phyloP scores from a whole-genome alignment of 306 rosid species.

The Medicago ruthenica region DNA sequence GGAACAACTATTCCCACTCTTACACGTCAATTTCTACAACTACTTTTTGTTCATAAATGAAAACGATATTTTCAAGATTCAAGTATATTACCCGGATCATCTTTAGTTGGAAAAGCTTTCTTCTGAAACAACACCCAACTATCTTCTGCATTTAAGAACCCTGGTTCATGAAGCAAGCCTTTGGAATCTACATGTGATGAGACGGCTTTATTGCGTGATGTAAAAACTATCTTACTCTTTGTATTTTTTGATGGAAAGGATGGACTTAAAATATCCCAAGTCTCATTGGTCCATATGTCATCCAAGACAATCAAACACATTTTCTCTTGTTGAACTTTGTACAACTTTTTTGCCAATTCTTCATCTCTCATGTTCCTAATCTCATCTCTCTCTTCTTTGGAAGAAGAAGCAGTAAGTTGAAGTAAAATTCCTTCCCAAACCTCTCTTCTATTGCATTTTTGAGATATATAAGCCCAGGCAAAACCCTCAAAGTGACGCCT shows the following conservation, averaged over 20 bases:
- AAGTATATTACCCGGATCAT: conserved; percentile 45
- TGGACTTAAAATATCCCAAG: conserved; percentile 48
- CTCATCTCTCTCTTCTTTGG: too few relatives aligned
- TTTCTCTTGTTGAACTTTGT: conserved; percentile 45
- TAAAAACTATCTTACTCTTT: conserved; percentile 52
- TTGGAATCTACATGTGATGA: conserved; percentile 37
- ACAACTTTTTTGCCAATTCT: conserved; percentile 3
- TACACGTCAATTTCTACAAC: too few relatives aligned
- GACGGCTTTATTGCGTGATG: conserved; percentile 49
- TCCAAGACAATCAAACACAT: conserved; percentile 59
- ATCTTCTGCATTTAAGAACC: conserved; percentile 35
- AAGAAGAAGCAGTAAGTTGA: too few relatives aligned
- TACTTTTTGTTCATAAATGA: too few relatives aligned
- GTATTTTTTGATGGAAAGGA: conserved; percentile 46
- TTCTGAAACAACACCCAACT: conserved; percentile 54
- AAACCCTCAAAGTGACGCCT: too few relatives aligned
- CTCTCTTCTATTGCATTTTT: too few relatives aligned
- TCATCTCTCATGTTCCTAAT: too few relatives aligned
- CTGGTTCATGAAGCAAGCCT: conserved; percentile 48
- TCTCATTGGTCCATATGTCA: conserved; percentile 56
- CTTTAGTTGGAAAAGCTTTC: conserved; percentile 48
- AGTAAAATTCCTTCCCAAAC: too few relatives aligned
- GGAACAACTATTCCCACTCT: too few relatives aligned
- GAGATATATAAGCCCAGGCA: too few relatives aligned
- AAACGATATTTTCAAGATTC: too few relatives aligned